Evolutionary conservation across 2,329 filamentous ascomycete species (phyloP).

Genomic region (Scytalidium sp.): DNA sequence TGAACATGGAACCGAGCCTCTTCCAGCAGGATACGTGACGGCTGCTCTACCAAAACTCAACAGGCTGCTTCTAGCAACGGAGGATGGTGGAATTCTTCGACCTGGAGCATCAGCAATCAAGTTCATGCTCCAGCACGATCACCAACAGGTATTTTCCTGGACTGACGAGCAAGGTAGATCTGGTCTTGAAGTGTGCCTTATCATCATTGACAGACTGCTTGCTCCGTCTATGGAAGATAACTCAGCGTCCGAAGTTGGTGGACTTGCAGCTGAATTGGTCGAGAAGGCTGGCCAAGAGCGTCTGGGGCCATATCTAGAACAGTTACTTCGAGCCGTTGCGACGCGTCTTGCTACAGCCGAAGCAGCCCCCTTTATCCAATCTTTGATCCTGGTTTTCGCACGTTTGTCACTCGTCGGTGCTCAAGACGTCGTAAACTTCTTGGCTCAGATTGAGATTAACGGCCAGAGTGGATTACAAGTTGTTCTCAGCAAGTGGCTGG

Average conservation of each 20-base stretch:
- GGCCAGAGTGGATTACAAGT: slow-evolving; percentile 81
- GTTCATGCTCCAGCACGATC: slow-evolving; percentile 85
- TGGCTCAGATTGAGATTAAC: slow-evolving; percentile 78
- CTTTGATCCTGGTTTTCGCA: slow-evolving; percentile 91
- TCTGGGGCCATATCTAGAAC: slow-evolving; percentile 84
- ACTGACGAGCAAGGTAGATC: slow-evolving; percentile 75
- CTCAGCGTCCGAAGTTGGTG: slow-evolving; percentile 92
- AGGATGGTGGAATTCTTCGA: slow-evolving; percentile 85
- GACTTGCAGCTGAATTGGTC: slow-evolving; percentile 88
- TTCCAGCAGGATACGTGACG: slow-evolving; percentile 82
- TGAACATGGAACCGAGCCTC: slow-evolving; percentile 77
- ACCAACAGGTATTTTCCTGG: slow-evolving; percentile 86
- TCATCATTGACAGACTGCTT: slow-evolving; percentile 89
- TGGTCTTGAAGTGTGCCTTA: slow-evolving; percentile 83
- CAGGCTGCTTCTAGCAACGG: slow-evolving; percentile 74
- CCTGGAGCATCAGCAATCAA: slow-evolving; percentile 84
- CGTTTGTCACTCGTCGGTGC: slow-evolving; percentile 82
- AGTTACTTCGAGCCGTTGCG: slow-evolving; percentile 86
- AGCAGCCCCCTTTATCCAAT: slow-evolving; percentile 90
- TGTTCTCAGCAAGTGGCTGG: slow-evolving; percentile 91
- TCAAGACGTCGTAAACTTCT: slow-evolving; percentile 86
- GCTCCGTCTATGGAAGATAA: slow-evolving; percentile 85
- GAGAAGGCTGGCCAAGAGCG: slow-evolving; percentile 92
- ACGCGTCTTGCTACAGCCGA: slow-evolving; percentile 78
- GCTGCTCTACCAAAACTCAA: slow-evolving; percentile 85